Evolutionary conservation across 129 eudicot species (phyloP), one percentile per base, ranked within the genome.

Genomic region (Kitagawia praeruptora): DNA sequence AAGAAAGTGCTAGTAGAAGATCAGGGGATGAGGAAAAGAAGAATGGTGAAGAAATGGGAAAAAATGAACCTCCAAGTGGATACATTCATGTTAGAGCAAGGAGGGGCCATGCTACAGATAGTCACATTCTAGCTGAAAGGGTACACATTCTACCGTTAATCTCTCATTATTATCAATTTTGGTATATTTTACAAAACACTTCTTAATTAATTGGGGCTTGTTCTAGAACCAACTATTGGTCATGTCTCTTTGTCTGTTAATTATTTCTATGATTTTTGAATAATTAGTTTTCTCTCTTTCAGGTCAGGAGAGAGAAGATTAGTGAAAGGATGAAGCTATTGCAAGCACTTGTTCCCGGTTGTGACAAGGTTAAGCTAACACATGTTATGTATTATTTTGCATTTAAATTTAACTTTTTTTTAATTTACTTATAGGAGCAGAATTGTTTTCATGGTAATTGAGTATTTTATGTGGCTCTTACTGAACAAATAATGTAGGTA

Each of bases 71-170:
- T 66, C 83, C 91, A 78, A 77, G 23, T 38, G 95, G 88, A 74
- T 93, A 89, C 91, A 88, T 93, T 89, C 98, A 93, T 86, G 98
- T 93, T 14, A 89, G 97, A 84, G 98, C 98, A 74, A 89, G 96
- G 85, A 90, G 98, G 86, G 98, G 98, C 80, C 98, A 93, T 83
- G 98, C 98, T 14, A 93, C 98, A 47, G 98, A 93, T 79, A 93
- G 96, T 79, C 98, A 93, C 84, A 91, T 96, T 83, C 92, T 93
- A 70, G 98, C 98, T 74, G 98, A 93, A 83, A 93, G 98, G 93
- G 98, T 91, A 88, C 77, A 25, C 6, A 44, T 14, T 73, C 31
- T 12, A 46, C 38, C 31, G 41, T 67, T 67, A 67, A 67, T 31
- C 41, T 67, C 42, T 67, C 73, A 67, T 67, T 34, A 27, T 67